Conservation (phyloP, 2,329 filamentous ascomycete genomes). For the Fusarium pseudocircinatum region DNA sequence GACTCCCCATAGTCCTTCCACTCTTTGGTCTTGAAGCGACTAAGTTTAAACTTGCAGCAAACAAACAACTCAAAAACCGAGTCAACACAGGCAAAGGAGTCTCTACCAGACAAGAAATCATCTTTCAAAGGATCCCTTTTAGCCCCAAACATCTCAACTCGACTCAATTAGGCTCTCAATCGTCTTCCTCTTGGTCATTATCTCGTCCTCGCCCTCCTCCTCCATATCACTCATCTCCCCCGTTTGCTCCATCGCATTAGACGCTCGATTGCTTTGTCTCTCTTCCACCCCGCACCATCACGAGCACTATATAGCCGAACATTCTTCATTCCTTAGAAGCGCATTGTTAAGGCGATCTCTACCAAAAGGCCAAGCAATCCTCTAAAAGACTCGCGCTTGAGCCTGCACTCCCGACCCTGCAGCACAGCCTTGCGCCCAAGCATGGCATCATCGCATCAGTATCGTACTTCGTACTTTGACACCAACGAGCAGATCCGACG, state of each 20-base stretch:
- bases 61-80: conserved; percentile 27
- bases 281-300: conserved; percentile 33
- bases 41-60: conserved; percentile 30
- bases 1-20: conserved; percentile 36
- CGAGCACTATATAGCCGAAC: conserved; percentile 13
- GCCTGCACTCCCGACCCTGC: conserved; percentile 23
- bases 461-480: conserved; percentile 65
- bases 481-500: conserved; percentile 53
- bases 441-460: conserved; percentile 65
- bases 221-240: conserved; percentile 4
- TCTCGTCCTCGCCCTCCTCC: conserved; percentile 1
- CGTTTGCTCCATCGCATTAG: conserved; percentile 27
- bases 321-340: neutral
- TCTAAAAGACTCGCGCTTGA: conserved; percentile 32
- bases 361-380: conserved; percentile 19
- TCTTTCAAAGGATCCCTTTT: conserved; percentile 2
- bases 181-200: neutral
- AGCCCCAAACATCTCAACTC: conserved; percentile 16
- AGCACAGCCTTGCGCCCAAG: conserved; percentile 38
- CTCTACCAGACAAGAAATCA: conserved; percentile 1
- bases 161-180: neutral
- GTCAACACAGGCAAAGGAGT: neutral
- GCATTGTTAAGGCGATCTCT: conserved; percentile 3
- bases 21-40: conserved; percentile 20
- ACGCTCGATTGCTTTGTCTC: conserved; percentile 9